These are phyloP conservation scores for Suillus subalutaceus DNA, from an alignment of 768 basidiomycete species.

Conservation along the genomic window DNA sequence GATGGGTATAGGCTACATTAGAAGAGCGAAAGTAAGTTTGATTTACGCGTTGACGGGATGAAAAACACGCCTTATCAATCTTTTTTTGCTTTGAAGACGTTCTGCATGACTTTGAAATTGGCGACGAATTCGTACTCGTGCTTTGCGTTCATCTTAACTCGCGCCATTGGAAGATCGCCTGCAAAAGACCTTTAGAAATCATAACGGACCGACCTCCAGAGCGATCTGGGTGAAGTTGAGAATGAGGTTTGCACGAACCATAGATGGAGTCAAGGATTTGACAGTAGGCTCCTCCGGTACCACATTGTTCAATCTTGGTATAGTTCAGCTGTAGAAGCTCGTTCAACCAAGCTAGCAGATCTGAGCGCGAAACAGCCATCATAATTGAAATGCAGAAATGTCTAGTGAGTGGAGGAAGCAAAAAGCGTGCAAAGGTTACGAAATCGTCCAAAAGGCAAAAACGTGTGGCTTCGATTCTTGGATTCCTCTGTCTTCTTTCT, in stretches of 20 bases:
- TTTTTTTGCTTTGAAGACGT: constrained; percentile 87
- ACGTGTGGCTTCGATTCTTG: constrained; percentile 6
- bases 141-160: constrained; percentile 96
- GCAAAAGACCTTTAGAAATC: constrained; percentile 18
- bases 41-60: constrained; percentile 8
- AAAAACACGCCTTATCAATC: constrained; percentile 80
- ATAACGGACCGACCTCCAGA: constrained; percentile 14
- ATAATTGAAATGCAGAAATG: constrained; percentile 31
- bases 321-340: constrained; percentile 89
- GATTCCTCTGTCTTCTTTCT: background rate
- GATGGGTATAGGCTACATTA: constrained; percentile 84
- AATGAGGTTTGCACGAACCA: constrained; percentile 49
- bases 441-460: constrained; percentile 14
- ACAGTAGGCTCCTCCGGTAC: constrained; percentile 90
- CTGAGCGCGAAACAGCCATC: constrained; percentile 75
- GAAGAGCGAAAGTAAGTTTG: constrained; percentile 13
- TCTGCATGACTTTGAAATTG: constrained; percentile 97
- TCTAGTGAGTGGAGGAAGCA: constrained; percentile 8
- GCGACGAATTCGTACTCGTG: constrained; percentile 95
- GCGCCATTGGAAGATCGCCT: constrained; percentile 90
- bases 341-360: constrained; percentile 92
- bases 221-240: constrained; percentile 23
- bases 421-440: constrained; percentile 14
- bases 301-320: constrained; percentile 92
- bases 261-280: constrained; percentile 96